Evolutionary conservation across 768 basidiomycete species (phyloP), one percentile per base, ranked within the genome.

Genomic region (Phaffia tasmanica): DNA sequence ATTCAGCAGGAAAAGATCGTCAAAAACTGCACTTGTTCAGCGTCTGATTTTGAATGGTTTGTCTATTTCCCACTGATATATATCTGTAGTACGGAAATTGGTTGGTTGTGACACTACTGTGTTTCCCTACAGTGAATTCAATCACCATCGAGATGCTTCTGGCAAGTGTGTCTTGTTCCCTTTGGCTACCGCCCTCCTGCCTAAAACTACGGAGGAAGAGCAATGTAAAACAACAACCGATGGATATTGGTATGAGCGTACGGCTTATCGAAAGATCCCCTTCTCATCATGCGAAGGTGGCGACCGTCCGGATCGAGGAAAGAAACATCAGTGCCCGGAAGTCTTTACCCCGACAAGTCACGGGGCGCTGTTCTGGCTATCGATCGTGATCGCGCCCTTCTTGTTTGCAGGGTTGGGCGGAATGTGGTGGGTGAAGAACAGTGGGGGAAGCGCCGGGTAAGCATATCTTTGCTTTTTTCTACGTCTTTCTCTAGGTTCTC

Each of bases 1-100:
- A 55, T 32, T 29, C 18, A 23, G 23, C 48, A 54, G 9, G 62
- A 55, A 23, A 69, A 79, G 73, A 73, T 87, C 35, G 81, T 85
- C 25, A 77, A 81, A 49, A 86, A 87, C 64, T 99, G 95, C 73
- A 75, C 81, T 0, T 98, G 95, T 72, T 77, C 79, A 0, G 70
- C 75, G 15, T 79, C 80, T 0, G 95, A 99, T 77, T 98, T 98
- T 74, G 95, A 99, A 79, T 99, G 95, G 94, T 92, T 65, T 65
- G 85, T 73, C 8, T 8, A 18, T 9, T 14, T 18, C 53, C 27
- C 27, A 21, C 57, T 57, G 47, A 46, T 0, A 25, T 55, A 8
- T 32, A 30, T 25, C 8, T 51, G 32, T 42, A 7, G 15, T 54
- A 23, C 18, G 50, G 19, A 51, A 47, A 19, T 25, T 62, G n/a